Evolutionary conservation across 805 yeast genomes (phyloP).

Genomic region (Zygoascus tannicola): DNA sequence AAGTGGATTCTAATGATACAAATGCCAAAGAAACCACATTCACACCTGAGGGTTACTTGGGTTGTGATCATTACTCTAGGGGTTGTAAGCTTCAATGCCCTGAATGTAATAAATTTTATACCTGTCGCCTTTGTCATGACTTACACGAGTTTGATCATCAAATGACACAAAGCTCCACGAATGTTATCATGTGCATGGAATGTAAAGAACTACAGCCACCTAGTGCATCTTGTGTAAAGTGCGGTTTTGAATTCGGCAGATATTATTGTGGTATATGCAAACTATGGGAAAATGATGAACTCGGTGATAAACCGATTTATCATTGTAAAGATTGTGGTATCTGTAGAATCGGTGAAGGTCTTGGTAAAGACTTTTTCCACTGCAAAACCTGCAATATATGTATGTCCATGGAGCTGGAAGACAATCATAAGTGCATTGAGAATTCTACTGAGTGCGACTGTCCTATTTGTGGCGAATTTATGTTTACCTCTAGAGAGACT

Average conservation of each 20-base stretch:
- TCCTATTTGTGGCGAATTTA: conserved; percentile 85
- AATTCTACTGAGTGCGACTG: conserved; percentile 85
- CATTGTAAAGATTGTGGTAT: conserved; percentile 92
- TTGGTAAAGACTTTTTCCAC: conserved; percentile 84
- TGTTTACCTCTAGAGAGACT: conserved; percentile 71
- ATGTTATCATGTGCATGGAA: conserved; percentile 69
- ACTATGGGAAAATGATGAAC: conserved; percentile 73
- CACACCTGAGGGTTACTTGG: conserved; percentile 39
- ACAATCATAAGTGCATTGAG: conserved; percentile 75
- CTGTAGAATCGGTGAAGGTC: conserved; percentile 80
- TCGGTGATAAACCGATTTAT: conserved; percentile 61
- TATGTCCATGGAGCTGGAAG: conserved; percentile 65
- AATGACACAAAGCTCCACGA: conserved; percentile 49
- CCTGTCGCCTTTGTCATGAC: conserved; percentile 78
- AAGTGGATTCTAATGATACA: conserved; percentile 15
- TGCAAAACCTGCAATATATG: conserved; percentile 87
- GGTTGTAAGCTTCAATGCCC: conserved; percentile 79
- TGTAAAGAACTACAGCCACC: conserved; percentile 74
- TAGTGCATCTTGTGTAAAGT: conserved; percentile 54
- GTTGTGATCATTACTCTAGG: conserved; percentile 77
- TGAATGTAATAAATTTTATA: conserved; percentile 61
- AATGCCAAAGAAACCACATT: conserved; percentile 39
- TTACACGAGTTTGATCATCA: conserved; percentile 53
- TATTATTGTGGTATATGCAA: conserved; percentile 75
- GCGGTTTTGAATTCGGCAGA: conserved; percentile 57